Conservation (phyloP, 2,329 filamentous ascomycete species). For the Colletotrichum sidae region DNA sequence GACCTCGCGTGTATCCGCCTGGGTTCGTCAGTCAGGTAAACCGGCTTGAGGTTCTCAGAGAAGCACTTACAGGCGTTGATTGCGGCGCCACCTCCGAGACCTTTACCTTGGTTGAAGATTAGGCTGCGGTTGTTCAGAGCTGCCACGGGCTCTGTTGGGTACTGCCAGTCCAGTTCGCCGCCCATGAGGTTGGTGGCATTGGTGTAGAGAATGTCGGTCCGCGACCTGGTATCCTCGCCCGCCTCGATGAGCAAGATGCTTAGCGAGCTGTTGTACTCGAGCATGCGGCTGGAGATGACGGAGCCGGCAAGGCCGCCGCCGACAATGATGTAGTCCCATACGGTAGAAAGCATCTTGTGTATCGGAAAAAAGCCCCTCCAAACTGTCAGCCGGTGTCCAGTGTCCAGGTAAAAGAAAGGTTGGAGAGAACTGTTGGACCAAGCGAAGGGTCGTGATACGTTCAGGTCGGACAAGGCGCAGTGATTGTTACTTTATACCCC, state of each 20-base stretch:
- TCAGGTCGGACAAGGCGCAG: background rate
- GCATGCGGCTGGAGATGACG: conserved; percentile 49
- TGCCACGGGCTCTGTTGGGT: conserved; percentile 44
- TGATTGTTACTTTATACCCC: too few relatives aligned
- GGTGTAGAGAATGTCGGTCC: conserved; percentile 24
- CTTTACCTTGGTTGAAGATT: conserved; percentile 23
- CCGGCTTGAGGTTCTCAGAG: background rate
- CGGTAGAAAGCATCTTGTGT: conserved; percentile 5
- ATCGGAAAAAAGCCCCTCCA: background rate
- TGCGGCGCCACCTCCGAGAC: conserved; percentile 23
- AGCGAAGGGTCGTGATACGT: conserved; percentile 4
- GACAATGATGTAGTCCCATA: conserved; percentile 50
- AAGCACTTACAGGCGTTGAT: conserved; percentile 26
- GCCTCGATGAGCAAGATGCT: conserved; percentile 54
- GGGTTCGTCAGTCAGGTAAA: background rate
- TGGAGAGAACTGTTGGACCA: background rate
- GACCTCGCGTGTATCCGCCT: conserved; percentile 57
- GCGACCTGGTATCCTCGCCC: conserved; percentile 39
- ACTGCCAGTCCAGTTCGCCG: conserved; percentile 49
- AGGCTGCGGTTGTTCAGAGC: conserved; percentile 7
- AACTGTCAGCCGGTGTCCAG: background rate
- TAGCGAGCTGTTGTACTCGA: conserved; percentile 38
- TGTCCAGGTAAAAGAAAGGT: background rate
- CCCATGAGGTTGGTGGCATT: conserved; percentile 28
- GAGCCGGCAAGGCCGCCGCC: conserved; percentile 52